These are phyloP conservation scores for Colletotrichum nymphaeae DNA, from an alignment of 2,329 filamentous ascomycete species.

Conservation along the genomic window DNA sequence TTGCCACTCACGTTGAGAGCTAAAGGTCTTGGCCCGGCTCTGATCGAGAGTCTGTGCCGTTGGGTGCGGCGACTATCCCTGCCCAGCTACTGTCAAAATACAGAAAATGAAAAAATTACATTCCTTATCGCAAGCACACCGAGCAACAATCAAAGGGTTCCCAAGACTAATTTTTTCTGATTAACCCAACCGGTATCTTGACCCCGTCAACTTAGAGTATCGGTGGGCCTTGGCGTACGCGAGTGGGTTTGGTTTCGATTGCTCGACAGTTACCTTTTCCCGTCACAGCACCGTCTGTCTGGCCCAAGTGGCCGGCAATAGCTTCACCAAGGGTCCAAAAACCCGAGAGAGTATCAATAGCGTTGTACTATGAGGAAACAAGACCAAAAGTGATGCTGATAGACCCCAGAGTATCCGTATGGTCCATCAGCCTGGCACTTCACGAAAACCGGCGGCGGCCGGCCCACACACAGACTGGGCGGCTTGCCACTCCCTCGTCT, in stretches of 20 bases:
- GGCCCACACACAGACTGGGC: not conserved
- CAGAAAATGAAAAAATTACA: not conserved
- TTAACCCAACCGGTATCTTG: not conserved
- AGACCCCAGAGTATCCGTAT: not conserved
- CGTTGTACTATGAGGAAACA: not conserved
- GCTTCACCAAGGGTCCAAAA: not conserved
- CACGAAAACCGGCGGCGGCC: not conserved
- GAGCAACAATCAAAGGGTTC: not conserved
- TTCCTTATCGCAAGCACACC: slow-evolving; percentile 26
- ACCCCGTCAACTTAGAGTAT: not conserved
- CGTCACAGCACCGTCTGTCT: not conserved
- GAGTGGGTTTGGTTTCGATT: not conserved
- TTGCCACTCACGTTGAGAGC: slow-evolving; percentile 31
- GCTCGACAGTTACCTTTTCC: not conserved
- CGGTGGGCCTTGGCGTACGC: not conserved
- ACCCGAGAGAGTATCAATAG: not conserved
- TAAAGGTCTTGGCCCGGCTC: slow-evolving; percentile 25
- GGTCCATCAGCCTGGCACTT: not conserved
- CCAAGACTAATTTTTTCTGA: not conserved
- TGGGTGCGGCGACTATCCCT: slow-evolving; percentile 17
- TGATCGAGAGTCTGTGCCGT: slow-evolving; percentile 13
- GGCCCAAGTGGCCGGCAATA: not conserved
- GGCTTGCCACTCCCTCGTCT: slow-evolving; percentile 6
- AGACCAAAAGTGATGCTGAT: not conserved
- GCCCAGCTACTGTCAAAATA: slow-evolving; percentile 17